Evolutionary conservation across 192 early-diverging fungal species (phyloP), one percentile per base, ranked within the genome.

Genomic region (Umbelopsis vinacea): DNA sequence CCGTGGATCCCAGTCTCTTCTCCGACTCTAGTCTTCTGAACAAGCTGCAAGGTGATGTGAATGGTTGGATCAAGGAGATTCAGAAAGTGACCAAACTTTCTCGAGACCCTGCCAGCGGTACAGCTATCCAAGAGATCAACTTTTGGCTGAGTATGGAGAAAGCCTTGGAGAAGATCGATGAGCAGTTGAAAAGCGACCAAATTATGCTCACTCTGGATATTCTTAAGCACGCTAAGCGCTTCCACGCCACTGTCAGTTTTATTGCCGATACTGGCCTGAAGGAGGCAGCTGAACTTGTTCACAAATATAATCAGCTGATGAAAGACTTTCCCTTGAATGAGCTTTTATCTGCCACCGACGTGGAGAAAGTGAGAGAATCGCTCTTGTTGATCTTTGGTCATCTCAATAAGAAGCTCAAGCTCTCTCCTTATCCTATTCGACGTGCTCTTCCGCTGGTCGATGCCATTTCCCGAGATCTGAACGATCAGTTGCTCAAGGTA

Each of bases 141-240:
- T 99, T 99, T 80, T 99, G 98, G 98, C 83, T 97, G 38, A 92
- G 91, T 66, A 96, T 99, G 95, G 98, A 99, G 80, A 85, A 90
- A 19, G 95, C 94, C 24, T 81, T 99, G 52, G 91, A 92, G 71
- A 87, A 91, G 67, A 96, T 99, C 72, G 96, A 99, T 72, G 93
- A 95, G 70, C 95, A 97, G 83, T 82, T 99, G 40, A 94, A 93
- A 84, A 93, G 92, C 79, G 95, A 97, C 67, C 89, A 93, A 80
- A 88, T 94, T 55, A 89, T 93, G 54, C 82, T 99, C 40, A 96
- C 97, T 8, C 86, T 99, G 70, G 96, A 97, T 46, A 90, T 98
- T 52, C 85, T 99, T 71, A 95, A 94, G 75, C 88, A 94, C 35
- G 98, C 98, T 14, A 99, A 99, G 83, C 92, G 98, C 24, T 99